Evolutionary conservation across 257 asterid species (phyloP).

Genomic region (Nicotiana tabacum): DNA sequence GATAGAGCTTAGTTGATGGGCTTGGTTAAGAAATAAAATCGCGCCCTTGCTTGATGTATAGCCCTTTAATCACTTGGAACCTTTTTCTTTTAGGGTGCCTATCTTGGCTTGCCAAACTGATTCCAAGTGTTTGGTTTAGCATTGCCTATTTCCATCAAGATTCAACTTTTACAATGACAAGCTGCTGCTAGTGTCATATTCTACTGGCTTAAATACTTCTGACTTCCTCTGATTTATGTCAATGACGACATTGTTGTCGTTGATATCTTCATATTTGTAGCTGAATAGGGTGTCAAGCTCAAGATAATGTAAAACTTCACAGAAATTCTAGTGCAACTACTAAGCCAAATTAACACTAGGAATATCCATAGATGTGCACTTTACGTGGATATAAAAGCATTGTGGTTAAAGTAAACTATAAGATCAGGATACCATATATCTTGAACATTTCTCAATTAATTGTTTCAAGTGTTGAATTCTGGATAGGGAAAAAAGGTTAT

Average conservation of each 20-base stretch:
- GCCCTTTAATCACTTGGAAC: slow-evolving; percentile 40
- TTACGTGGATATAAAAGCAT: background rate
- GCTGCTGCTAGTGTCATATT: slow-evolving; percentile 18
- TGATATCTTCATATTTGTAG: background rate
- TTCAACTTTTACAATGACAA: slow-evolving; percentile 26
- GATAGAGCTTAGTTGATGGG: too few species aligned
- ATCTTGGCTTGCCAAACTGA: slow-evolving; percentile 39
- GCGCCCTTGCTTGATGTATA: slow-evolving; percentile 26
- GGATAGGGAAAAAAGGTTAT: background rate
- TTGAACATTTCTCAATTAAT: background rate
- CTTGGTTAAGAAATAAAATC: too few species aligned
- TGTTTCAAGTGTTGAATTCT: background rate
- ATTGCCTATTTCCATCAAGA: slow-evolving; percentile 24
- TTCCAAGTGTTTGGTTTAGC: slow-evolving; percentile 9
- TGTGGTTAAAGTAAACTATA: background rate
- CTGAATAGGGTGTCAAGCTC: background rate
- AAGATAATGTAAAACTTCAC: background rate
- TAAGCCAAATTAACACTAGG: background rate
- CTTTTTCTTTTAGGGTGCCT: slow-evolving; percentile 41
- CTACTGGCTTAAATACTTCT: slow-evolving; percentile 17
- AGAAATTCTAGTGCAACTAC: background rate
- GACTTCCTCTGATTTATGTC: slow-evolving; percentile 41
- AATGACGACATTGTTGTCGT: slow-evolving; percentile 25
- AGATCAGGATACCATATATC: background rate
- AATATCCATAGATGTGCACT: background rate